A percentile compares a stretch with the other conserved stretches of the same genome.
phyloP scores from a whole-genome alignment of 1,284 basidiomycete species.

The Retiboletus flavoniger region DNA sequence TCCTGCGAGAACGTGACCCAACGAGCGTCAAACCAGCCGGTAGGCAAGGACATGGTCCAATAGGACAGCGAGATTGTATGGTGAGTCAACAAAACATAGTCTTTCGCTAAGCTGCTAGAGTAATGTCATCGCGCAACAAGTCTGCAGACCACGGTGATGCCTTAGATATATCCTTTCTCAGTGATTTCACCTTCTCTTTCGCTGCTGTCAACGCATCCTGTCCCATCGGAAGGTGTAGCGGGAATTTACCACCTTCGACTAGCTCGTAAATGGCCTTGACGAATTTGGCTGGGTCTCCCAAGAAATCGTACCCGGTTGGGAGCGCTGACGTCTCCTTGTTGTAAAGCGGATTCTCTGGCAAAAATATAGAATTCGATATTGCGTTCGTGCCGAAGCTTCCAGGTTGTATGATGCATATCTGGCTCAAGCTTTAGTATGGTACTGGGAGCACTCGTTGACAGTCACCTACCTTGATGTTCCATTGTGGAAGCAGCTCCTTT shows the following conservation, averaged over 20 bases:
- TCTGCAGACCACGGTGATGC: constrained; percentile 12
- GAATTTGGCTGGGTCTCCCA: constrained; percentile 3
- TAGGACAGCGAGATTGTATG: no score
- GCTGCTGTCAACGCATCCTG: constrained; percentile 1
- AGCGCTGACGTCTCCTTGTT: background rate
- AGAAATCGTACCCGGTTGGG: no score
- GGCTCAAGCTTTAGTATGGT: background rate
- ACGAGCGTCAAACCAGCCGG: no score
- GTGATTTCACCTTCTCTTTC: background rate
- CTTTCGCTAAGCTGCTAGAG: background rate
- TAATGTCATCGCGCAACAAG: background rate
- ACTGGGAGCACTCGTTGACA: background rate
- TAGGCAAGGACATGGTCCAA: no score
- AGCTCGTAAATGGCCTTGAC: background rate
- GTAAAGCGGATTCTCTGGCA: constrained; percentile 5
- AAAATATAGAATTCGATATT: background rate
- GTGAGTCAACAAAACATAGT: no score
- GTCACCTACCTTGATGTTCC: constrained; percentile 25
- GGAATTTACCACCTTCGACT: constrained; percentile 4
- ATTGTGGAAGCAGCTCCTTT: constrained; percentile 19
- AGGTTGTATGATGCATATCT: constrained; percentile 21
- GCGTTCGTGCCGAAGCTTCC: constrained; percentile 3
- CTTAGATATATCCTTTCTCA: background rate
- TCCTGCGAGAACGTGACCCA: no score
- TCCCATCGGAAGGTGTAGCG: constrained; percentile 10